Evolutionary conservation across 2,329 filamentous ascomycete species (phyloP), one percentile per base, ranked within the genome.

Genomic region (Dactylellina parvicollis): DNA sequence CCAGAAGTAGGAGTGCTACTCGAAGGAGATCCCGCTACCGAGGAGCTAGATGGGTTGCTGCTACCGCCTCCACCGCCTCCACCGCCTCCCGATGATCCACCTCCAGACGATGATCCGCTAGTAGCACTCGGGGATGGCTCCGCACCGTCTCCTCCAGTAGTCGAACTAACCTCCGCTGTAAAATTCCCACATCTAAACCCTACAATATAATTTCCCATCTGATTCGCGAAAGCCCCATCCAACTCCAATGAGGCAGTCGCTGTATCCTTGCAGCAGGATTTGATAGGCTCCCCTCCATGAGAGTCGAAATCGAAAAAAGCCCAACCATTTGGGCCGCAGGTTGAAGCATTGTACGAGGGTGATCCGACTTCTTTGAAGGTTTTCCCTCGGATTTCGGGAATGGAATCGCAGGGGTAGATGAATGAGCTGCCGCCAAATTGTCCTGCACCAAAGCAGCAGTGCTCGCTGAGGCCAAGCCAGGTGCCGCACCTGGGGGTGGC

Each of bases 151-250:
- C 20, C 40, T 8, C 16, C 40, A 22, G 20, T 28, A 28, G 44
- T 49, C 8, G n/a, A 10, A n/a, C 20, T 49, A 4, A 20, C 44
- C 8, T 49, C 24, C 9, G 28, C 44, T 7, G 20, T 10, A 26
- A 26, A 49, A 28, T 49, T 49, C 44, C 44, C 44, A 49, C 44
- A 49, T 22, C 44, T 26, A n/a, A 49, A 49, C 8, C 44, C 44
- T 7, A 10, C 16, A 28, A 49, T 49, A 49, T 49, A 20, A 28
- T n/a, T 28, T 4, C 20, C 12, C 44, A 3, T 28, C 20, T n/a
- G 3, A 8, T 49, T 18, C 20, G 8, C 42, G 7, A 7, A 28
- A 7, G 44, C 5, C 22, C 44, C 9, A n/a, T 28, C 20, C 22
- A 49, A n/a, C 44, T 49, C 22, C 44, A 49, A 49, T 4, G 26